Conservation (phyloP, 2,329 filamentous ascomycete species). For the Thielaviopsis euricoi region DNA sequence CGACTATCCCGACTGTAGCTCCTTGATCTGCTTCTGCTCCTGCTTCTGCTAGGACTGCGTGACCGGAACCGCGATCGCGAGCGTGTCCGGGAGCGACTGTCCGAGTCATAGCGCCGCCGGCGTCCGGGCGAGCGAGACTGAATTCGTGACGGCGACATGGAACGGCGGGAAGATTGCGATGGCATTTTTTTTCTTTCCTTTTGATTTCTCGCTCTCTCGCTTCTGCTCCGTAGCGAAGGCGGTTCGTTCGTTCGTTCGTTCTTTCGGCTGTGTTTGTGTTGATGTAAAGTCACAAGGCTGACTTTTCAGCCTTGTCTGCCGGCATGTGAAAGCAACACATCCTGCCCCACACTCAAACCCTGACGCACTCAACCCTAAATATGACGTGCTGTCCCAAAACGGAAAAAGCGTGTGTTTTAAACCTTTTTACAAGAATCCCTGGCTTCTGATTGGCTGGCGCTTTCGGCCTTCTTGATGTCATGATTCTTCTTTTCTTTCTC, state of each 20-base stretch:
- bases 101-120: neutral
- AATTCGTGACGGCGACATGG: neutral
- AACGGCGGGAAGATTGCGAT: neutral
- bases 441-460: slow-evolving; percentile 1
- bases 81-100: neutral
- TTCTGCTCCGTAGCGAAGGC: too few relatives aligned
- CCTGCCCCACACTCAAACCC: too few relatives aligned
- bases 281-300: too few relatives aligned
- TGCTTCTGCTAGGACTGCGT: slow-evolving; percentile 16
- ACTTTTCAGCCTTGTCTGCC: too few relatives aligned
- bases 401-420: neutral
- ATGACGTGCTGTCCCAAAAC: neutral
- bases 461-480: neutral
- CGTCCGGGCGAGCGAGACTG: neutral
- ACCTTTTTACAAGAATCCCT: too few relatives aligned
- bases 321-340: too few relatives aligned
- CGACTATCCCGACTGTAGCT: too few relatives aligned
- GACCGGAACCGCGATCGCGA: slow-evolving; percentile 14
- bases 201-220: neutral
- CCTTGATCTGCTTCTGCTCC: slow-evolving; percentile 18
- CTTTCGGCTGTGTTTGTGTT: too few relatives aligned
- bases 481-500: neutral
- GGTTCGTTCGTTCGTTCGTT: too few relatives aligned
- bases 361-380: neutral
- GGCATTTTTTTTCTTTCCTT: neutral